Percentiles rank a stretch among this genome's conserved stretches.
Evolutionary conservation across 2,329 filamentous ascomycete species (phyloP).

Genomic region (Talaromyces sp.): DNA sequence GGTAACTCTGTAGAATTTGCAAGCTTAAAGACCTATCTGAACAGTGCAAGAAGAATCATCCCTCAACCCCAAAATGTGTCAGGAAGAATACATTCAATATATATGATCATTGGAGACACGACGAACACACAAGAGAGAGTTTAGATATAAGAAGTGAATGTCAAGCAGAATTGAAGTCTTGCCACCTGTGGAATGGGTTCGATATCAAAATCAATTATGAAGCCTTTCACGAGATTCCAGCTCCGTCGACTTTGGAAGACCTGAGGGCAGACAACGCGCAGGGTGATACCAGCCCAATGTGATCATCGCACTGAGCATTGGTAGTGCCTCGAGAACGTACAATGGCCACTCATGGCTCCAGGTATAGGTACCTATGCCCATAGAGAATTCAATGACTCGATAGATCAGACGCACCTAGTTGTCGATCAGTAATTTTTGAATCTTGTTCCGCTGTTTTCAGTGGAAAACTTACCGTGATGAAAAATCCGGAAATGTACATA

Average conservation of each 20-base stretch:
- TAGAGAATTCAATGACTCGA: conserved; percentile 22
- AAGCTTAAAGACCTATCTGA: background rate
- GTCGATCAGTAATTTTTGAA: conserved; percentile 14
- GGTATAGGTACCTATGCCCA: conserved; percentile 21
- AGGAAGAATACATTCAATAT: background rate
- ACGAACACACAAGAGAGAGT: background rate
- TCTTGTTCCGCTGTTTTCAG: conserved; percentile 34
- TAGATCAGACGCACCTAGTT: conserved; percentile 23
- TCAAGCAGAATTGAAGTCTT: background rate
- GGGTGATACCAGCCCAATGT: conserved; percentile 42
- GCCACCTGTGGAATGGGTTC: background rate
- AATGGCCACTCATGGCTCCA: conserved; percentile 21
- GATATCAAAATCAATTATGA: background rate
- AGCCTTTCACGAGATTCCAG: background rate
- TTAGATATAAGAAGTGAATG: background rate
- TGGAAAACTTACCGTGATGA: conserved; percentile 35
- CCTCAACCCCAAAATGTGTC: background rate
- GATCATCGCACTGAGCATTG: conserved; percentile 20
- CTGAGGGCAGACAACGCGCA: conserved; percentile 32
- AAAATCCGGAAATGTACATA: conserved; percentile 40
- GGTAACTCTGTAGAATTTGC: background rate
- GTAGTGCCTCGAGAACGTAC: conserved; percentile 24
- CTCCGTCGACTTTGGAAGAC: conserved; percentile 10
- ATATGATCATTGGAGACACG: background rate
- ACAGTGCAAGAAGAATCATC: background rate